phyloP scores from a whole-genome alignment of 306 rosid genomes.

The Cicer pinnatifidum region DNA sequence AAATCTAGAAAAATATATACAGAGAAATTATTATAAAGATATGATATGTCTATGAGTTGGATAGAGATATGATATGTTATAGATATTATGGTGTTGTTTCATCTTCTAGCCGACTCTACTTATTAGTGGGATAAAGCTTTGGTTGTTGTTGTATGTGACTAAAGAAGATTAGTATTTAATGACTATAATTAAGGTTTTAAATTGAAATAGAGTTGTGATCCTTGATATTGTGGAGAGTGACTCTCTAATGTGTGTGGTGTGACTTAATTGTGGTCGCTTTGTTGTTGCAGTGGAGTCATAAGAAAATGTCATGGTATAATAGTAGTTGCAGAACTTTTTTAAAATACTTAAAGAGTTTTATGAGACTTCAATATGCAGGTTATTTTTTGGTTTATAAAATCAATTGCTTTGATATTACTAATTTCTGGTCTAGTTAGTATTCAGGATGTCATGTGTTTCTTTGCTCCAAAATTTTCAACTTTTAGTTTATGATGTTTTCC shows the following conservation, averaged over 20 bases:
- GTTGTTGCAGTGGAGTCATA: neutral
- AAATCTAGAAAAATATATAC: too few relatives aligned
- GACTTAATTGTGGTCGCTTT: neutral
- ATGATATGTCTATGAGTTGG: too few relatives aligned
- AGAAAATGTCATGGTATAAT: neutral
- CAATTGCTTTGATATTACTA: neutral
- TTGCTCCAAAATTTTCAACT: constrained; percentile 4
- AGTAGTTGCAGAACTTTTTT: too few relatives aligned
- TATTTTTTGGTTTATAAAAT: constrained; percentile 12
- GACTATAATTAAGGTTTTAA: neutral
- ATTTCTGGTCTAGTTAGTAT: neutral
- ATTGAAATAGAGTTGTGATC: neutral
- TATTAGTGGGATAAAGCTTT: too few relatives aligned
- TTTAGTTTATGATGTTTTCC: neutral
- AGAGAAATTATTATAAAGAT: too few relatives aligned
- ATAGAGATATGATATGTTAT: too few relatives aligned
- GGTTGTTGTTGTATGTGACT: too few relatives aligned
- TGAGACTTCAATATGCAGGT: neutral
- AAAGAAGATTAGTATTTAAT: too few relatives aligned
- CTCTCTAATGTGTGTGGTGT: neutral
- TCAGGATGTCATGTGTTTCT: constrained; percentile 9
- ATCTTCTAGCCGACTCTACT: too few relatives aligned
- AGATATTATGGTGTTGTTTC: too few relatives aligned
- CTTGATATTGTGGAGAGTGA: neutral
- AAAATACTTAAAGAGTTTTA: neutral